Conservation (phyloP, 164 flowering plant species). For the Pachysandra terminalis region DNA sequence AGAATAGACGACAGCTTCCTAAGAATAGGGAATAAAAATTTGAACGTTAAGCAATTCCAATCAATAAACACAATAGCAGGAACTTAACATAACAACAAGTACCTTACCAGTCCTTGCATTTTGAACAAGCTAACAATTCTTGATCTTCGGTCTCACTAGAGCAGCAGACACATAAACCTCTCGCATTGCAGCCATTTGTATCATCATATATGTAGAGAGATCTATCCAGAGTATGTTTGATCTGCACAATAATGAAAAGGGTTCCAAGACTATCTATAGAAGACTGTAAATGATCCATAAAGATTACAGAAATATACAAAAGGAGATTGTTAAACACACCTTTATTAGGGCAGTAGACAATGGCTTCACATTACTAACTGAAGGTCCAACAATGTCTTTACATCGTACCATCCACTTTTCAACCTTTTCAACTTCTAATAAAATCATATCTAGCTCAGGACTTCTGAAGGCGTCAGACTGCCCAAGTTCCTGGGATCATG, state of each 20-base stretch:
- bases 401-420: slow-evolving; percentile 62
- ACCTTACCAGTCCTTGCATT: slow-evolving; percentile 69
- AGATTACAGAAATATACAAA: background rate
- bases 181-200: slow-evolving; percentile 18
- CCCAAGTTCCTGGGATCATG: slow-evolving; percentile 56
- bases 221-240: slow-evolving; percentile 47
- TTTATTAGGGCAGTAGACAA: slow-evolving; percentile 35
- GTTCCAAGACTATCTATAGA: background rate
- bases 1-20: too few relatives aligned
- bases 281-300: background rate
- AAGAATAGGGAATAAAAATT: too few relatives aligned
- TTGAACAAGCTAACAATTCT: slow-evolving; percentile 43
- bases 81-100: slow-evolving; percentile 1
- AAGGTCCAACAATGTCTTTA: slow-evolving; percentile 29
- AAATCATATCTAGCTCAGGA: slow-evolving; percentile 51
- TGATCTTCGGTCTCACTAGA: slow-evolving; percentile 29
- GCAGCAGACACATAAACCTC: slow-evolving; percentile 37
- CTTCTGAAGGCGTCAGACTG: slow-evolving; percentile 50
- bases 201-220: slow-evolving; percentile 41
- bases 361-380: slow-evolving; percentile 27
- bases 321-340: slow-evolving; percentile 29
- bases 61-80: background rate
- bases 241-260: slow-evolving; percentile 35
- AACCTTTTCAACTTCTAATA: slow-evolving; percentile 50
- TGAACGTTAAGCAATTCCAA: background rate